These are phyloP conservation scores for Fragaria ananassa DNA, from an alignment of 306 rosid species.

Conservation along the genomic window DNA sequence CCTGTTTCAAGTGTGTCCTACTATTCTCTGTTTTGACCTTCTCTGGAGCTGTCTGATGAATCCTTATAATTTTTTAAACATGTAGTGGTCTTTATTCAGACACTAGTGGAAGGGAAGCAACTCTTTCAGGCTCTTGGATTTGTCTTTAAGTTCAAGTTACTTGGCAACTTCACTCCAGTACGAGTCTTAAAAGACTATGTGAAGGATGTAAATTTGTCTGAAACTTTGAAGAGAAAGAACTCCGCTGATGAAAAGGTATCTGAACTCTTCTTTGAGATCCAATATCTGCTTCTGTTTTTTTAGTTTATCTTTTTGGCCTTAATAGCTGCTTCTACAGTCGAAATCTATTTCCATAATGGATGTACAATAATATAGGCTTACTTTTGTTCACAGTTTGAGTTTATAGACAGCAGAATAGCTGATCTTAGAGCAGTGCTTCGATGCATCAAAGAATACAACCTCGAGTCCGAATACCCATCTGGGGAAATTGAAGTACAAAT, in stretches of 20 bases:
- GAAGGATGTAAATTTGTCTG: background rate
- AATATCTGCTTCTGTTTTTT: background rate
- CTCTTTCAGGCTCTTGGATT: slow-evolving; percentile 50
- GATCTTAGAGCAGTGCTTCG: slow-evolving; percentile 27
- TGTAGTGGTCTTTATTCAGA: slow-evolving; percentile 40
- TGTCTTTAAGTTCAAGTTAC: slow-evolving; percentile 45
- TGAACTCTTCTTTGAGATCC: background rate
- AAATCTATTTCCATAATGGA: background rate
- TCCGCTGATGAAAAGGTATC: slow-evolving; percentile 31
- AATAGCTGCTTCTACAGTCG: background rate
- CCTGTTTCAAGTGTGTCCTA: background rate
- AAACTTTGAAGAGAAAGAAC: background rate
- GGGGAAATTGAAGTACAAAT: slow-evolving; percentile 29
- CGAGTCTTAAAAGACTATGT: slow-evolving; percentile 31
- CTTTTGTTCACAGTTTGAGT: slow-evolving; percentile 34
- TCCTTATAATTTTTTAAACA: background rate
- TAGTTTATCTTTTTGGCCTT: background rate
- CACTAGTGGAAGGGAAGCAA: slow-evolving; percentile 38
- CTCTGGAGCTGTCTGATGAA: background rate
- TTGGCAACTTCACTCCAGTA: slow-evolving; percentile 37
- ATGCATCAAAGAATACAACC: slow-evolving; percentile 46
- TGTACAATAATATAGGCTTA: background rate
- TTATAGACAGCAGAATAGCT: slow-evolving; percentile 32
- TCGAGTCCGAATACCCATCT: slow-evolving; percentile 31
- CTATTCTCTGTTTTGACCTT: background rate